Base-by-base conservation (phyloP, 2,329 filamentous ascomycete species). In the Penicillium sp. region DNA sequence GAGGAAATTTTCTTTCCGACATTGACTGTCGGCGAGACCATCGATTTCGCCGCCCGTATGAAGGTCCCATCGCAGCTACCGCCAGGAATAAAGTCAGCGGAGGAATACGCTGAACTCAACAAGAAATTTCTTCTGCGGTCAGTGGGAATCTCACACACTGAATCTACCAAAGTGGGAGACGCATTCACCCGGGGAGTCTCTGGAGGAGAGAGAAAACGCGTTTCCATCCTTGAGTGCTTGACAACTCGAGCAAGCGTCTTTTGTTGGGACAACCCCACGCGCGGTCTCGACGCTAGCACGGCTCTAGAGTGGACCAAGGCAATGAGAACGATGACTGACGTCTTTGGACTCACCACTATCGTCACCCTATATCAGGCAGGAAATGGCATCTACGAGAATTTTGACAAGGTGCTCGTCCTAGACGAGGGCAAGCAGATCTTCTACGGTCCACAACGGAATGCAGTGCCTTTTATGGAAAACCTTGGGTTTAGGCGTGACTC, bases 1-100 rank as follows among this genome's bases (percentile, higher is more conserved):
- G 78, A 80, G 44, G 79, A 82, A 50, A 54, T 78, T 4, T 79
- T 79, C 63, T 81, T 77, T 50, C 78, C 79, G 4, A 74, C 74
- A 0, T 66, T 82, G 10, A 80, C 77, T 0, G 79, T 81, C 7
- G 76, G 73, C 6, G 68, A 79, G 49, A 81, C 79, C 0, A 76
- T 81, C 60, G 77, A 80, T 52, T 81, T 87, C 49, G 82, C 86
- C 7, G 85, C 84, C 0, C 74, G 80, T n/a, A 18, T 57, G 10
- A 38, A 38, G 10, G 37, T 38, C n/a, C 37, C 37, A 3, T 38
- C 18, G 4, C 10, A 38, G 2, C 10, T 38, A 6, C 37, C n/a
- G 9, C 37, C 10, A 18, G 37, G 37, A 6, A 6, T 38, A 1
- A 18, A 18, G 5, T 21, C n/a, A 2, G 9, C 9, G 3, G 37